These are phyloP conservation scores for Vitis hybrid DNA, from an alignment of 177 flowering plant species.

Conservation along the genomic window DNA sequence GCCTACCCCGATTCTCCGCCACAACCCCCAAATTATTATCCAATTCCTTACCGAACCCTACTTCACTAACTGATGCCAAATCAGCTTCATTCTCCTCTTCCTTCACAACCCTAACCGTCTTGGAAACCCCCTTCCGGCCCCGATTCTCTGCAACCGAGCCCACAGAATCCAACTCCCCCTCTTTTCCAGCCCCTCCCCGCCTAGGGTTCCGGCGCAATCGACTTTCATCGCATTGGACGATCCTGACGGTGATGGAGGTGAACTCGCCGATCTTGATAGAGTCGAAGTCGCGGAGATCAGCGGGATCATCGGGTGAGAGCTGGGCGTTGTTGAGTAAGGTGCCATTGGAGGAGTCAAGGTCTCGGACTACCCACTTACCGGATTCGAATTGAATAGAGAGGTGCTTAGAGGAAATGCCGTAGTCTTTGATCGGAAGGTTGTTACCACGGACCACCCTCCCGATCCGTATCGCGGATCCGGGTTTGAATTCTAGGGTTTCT, in stretches of 20 bases:
- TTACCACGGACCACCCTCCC: slow-evolving; percentile 70
- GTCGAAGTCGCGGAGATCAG: slow-evolving; percentile 43
- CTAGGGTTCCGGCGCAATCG: slow-evolving; percentile 36
- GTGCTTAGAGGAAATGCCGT: slow-evolving; percentile 74
- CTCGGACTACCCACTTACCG: slow-evolving; percentile 56
- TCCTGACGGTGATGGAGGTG: slow-evolving; percentile 40
- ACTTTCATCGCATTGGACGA: slow-evolving; percentile 10
- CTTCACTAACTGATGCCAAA: slow-evolving; percentile 3
- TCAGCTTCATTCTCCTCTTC: slow-evolving; percentile 16
- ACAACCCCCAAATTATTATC: background rate
- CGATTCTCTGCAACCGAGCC: slow-evolving; percentile 8
- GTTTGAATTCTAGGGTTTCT: slow-evolving; percentile 42
- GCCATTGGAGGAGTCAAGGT: slow-evolving; percentile 74
- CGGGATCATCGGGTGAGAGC: slow-evolving; percentile 28
- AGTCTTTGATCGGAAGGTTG: slow-evolving; percentile 61
- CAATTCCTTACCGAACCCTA: too few relatives aligned
- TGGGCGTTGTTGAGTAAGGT: slow-evolving; percentile 40
- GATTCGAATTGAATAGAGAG: slow-evolving; percentile 40
- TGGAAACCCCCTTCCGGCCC: slow-evolving; percentile 4
- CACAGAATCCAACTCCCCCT: background rate
- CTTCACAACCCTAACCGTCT: slow-evolving; percentile 7
- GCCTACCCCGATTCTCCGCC: slow-evolving; percentile 5
- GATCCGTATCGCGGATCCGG: slow-evolving; percentile 41
- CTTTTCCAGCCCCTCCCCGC: slow-evolving; percentile 24
- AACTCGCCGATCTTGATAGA: slow-evolving; percentile 55